Evolutionary conservation across 192 early-diverging fungal genomes (phyloP), one percentile per base, ranked within the genome.

Genomic region (Umbelopsis vinacea): DNA sequence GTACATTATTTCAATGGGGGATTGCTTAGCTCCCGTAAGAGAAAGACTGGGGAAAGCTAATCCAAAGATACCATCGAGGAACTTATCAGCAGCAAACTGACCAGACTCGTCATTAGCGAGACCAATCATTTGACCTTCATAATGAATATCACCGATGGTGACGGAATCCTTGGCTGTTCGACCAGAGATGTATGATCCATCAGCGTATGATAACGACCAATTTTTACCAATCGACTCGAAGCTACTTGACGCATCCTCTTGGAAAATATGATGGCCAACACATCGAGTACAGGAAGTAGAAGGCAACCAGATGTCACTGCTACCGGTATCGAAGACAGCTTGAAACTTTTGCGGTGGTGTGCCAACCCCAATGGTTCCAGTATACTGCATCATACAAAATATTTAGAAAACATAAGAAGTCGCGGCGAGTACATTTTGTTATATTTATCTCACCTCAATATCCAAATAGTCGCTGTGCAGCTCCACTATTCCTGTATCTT

Each of bases 291-390:
- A 87, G 0, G 68, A 48, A 7, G 67, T 57, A 38, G 77, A 73
- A 12, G 85, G 77, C 17, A 87, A 52, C 90, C 92, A 93, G 46
- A 93, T 74, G 77, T 91, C 89, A 26, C 86, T 81, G n/a, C 89
- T 90, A 8, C 92, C 92, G 0, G 92, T 93, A 67, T 93, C 92
- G 68, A 93, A 90, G 33, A 85, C 87, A 67, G 92, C 76, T 17
- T 86, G 84, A 54, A 92, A 92, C 23, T 72, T 71, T 66, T 90
- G 90, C 15, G 85, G 80, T 10, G 92, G 92, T 7, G 88, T 88
- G 55, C 92, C 92, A 6, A 93, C 70, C 7, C 83, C 82, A 24
- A 92, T 82, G 0, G 83, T 70, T 23, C 88, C 91, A 46, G 78
- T 46, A 40, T 81, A 86, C 85, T 86, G 12, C 22, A 37, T 26